A percentile compares a stretch with the other conserved stretches of the same genome.
phyloP scores from a whole-genome alignment of 257 asterid species.

The Solanum appendiculatum region DNA sequence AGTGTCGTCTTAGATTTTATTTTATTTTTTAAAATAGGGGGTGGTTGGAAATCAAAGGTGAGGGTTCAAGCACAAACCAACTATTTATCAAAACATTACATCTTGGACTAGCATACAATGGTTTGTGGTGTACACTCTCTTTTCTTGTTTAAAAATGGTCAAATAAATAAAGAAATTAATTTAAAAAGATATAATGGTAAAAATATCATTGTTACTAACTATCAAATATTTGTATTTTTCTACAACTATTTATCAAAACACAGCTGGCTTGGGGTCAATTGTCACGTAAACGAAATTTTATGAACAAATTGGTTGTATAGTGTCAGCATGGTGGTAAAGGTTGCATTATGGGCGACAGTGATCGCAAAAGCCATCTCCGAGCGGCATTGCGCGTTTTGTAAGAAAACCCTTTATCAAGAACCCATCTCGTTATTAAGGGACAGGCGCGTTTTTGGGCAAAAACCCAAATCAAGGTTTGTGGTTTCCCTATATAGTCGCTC shows the following conservation, averaged over 20 bases:
- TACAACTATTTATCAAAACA: no score
- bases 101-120: not conserved
- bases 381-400: not conserved
- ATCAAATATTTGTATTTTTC: no score
- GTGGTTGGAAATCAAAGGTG: no score
- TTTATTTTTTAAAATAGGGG: no score
- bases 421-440: no score
- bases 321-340: not conserved
- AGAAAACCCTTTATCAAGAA: not conserved
- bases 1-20: no score
- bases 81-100: no score
- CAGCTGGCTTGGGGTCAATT: no score
- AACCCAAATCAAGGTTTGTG: not conserved
- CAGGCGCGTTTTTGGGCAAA: not conserved
- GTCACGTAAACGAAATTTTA: not conserved
- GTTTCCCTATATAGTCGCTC: not conserved
- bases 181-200: no score
- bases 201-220: no score
- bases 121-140: not conserved
- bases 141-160: not conserved
- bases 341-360: not conserved
- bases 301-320: not conserved
- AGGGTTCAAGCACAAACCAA: not conserved
- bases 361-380: not conserved
- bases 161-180: not conserved